These are phyloP conservation scores for Scedosporium boydii DNA, from an alignment of 2,329 filamentous ascomycete species.

Conservation along the genomic window DNA sequence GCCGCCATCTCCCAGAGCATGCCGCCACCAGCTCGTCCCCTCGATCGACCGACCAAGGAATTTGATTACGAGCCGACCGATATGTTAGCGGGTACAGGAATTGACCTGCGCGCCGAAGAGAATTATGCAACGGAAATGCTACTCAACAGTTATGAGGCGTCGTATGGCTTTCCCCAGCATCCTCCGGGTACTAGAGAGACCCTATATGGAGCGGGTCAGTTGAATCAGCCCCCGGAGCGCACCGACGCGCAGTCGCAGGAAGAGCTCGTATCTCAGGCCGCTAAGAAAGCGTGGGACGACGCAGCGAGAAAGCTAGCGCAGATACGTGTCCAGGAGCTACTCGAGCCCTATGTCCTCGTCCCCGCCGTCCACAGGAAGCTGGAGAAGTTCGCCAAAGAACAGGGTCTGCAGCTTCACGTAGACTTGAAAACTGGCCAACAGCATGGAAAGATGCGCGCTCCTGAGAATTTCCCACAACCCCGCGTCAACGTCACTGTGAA, in stretches of 20 bases:
- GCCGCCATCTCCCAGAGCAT: slow-evolving; percentile 22
- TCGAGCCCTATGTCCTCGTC: slow-evolving; percentile 62
- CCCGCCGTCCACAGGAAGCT: slow-evolving; percentile 50
- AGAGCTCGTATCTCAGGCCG: slow-evolving; percentile 55
- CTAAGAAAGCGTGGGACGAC: slow-evolving; percentile 55
- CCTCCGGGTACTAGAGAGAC: slow-evolving; percentile 43
- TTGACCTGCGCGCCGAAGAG: slow-evolving; percentile 80
- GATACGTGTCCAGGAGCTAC: slow-evolving; percentile 58
- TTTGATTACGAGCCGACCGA: slow-evolving; percentile 70
- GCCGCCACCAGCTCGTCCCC: slow-evolving; percentile 51
- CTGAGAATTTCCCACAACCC: slow-evolving; percentile 39
- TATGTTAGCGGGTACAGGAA: slow-evolving; percentile 73
- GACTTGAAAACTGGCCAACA: slow-evolving; percentile 40
- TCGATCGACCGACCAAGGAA: slow-evolving; percentile 53
- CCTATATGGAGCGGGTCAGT: slow-evolving; percentile 56
- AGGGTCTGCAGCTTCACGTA: slow-evolving; percentile 45
- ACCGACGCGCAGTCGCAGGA: slow-evolving; percentile 43
- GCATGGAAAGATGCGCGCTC: slow-evolving; percentile 38
- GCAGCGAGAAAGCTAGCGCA: slow-evolving; percentile 54
- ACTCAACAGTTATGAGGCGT: slow-evolving; percentile 33
- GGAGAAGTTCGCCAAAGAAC: slow-evolving; percentile 47
- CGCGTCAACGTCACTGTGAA: slow-evolving; percentile 44
- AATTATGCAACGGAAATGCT: slow-evolving; percentile 64
- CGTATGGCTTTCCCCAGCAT: slow-evolving; percentile 39
- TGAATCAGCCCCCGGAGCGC: slow-evolving; percentile 50